Evolutionary conservation across 148 eudicot genomes (phyloP).

Genomic region (Rheum nobile): DNA sequence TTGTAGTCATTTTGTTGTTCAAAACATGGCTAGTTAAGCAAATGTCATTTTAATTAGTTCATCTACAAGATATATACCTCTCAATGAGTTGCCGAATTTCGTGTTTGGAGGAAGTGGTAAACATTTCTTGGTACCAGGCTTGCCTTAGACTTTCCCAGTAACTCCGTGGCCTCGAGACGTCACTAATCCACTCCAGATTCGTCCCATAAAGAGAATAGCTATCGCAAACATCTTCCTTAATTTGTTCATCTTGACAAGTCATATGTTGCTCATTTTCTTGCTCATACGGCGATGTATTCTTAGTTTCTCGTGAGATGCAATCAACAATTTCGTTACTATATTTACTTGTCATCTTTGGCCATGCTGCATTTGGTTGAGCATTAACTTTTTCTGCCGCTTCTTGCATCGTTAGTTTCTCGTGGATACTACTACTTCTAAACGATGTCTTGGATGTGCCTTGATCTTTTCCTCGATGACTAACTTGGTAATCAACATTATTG

Average conservation of each 20-base stretch:
- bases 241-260: conserved; percentile 8
- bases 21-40: too few species aligned
- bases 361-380: not conserved
- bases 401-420: too few species aligned
- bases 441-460: not conserved
- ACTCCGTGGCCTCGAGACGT: conserved; percentile 67
- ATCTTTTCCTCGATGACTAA: not conserved
- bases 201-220: conserved; percentile 19
- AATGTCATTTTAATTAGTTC: too few species aligned
- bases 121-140: conserved; percentile 68
- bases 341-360: not conserved
- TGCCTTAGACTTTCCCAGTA: conserved; percentile 78
- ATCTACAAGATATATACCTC: conserved; percentile 28
- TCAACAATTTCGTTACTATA: not conserved
- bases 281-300: not conserved
- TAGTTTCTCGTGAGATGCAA: not conserved
- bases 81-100: conserved; percentile 63
- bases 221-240: conserved; percentile 9
- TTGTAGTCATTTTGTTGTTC: too few species aligned
- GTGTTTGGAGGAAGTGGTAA: conserved; percentile 39
- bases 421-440: not conserved
- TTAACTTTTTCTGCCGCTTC: not conserved
- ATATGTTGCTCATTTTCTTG: not conserved
- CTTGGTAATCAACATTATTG: not conserved
- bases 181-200: conserved; percentile 53